Evolutionary conservation across 495 filamentous ascomycete genomes (phyloP).

Genomic region (Cercophora sp.): DNA sequence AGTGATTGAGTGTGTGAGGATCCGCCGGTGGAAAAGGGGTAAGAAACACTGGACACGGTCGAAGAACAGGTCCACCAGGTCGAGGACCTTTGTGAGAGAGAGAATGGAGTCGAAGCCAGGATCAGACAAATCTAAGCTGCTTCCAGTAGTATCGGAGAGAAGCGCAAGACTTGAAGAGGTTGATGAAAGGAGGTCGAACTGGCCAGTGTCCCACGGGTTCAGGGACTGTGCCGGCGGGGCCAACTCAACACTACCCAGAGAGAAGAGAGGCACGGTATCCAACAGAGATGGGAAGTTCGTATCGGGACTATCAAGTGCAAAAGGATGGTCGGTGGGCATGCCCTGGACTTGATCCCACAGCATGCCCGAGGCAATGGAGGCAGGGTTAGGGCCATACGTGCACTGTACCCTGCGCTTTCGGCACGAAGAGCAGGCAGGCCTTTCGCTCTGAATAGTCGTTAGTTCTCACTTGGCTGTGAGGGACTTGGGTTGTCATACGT

Average conservation of each 20-base stretch:
- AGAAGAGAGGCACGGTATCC: neutral
- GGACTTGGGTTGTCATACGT: neutral
- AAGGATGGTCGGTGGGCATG: too few species aligned
- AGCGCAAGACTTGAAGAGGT: too few species aligned
- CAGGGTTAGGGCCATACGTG: neutral
- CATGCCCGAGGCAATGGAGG: too few species aligned
- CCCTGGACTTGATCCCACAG: too few species aligned
- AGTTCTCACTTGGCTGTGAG: neutral
- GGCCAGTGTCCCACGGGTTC: neutral
- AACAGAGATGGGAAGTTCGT: too few species aligned
- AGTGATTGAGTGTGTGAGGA: neutral
- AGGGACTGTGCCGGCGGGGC: too few species aligned
- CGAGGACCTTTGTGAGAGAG: neutral
- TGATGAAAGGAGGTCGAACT: too few species aligned
- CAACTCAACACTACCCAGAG: too few species aligned
- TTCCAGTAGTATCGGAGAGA: too few species aligned
- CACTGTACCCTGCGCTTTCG: neutral
- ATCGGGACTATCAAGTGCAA: too few species aligned
- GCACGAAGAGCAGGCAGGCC: constrained; percentile 7
- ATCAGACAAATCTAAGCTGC: too few species aligned
- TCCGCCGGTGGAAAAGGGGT: constrained; percentile 3
- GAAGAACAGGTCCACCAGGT: constrained; percentile 7
- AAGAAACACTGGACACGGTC: constrained; percentile 4
- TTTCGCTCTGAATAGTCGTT: neutral
- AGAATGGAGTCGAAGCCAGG: too few species aligned